These are phyloP conservation scores for Pleurotus platypus DNA, from an alignment of 768 basidiomycete species.

Conservation along the genomic window DNA sequence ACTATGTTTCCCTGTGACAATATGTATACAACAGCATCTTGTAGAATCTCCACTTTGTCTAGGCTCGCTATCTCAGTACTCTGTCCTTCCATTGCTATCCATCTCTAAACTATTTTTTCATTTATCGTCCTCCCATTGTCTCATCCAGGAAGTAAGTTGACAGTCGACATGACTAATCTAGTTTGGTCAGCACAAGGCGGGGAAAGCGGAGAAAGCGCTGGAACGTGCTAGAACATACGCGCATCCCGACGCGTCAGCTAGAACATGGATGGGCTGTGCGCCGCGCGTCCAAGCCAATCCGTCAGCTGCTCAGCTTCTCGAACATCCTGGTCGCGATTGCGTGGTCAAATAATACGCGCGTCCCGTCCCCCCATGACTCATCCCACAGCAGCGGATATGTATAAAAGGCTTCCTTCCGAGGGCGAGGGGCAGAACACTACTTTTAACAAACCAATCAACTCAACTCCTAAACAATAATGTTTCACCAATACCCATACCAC, in stretches of 20 bases:
- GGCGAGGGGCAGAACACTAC: neutral
- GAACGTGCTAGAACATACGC: conserved; percentile 1
- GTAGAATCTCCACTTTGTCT: too few species aligned
- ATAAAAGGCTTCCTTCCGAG: neutral
- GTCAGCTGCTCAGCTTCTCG: neutral
- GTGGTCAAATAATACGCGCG: conserved; percentile 1
- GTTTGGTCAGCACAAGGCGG: neutral
- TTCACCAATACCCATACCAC: neutral
- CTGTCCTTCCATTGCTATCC: too few species aligned
- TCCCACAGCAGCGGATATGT: neutral
- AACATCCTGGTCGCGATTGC: neutral
- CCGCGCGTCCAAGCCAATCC: neutral
- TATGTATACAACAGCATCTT: too few species aligned
- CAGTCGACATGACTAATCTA: too few species aligned
- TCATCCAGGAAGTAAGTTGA: too few species aligned
- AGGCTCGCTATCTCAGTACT: too few species aligned
- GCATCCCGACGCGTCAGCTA: neutral
- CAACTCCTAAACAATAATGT: neutral
- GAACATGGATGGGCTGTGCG: neutral
- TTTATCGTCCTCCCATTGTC: too few species aligned
- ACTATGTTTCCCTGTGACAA: too few species aligned
- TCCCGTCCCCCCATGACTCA: neutral
- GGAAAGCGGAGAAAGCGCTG: neutral
- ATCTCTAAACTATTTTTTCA: too few species aligned
- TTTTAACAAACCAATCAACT: neutral